Evolutionary conservation across 352 stramenopile genomes (phyloP).

Genomic region (Phytophthora pisi): DNA sequence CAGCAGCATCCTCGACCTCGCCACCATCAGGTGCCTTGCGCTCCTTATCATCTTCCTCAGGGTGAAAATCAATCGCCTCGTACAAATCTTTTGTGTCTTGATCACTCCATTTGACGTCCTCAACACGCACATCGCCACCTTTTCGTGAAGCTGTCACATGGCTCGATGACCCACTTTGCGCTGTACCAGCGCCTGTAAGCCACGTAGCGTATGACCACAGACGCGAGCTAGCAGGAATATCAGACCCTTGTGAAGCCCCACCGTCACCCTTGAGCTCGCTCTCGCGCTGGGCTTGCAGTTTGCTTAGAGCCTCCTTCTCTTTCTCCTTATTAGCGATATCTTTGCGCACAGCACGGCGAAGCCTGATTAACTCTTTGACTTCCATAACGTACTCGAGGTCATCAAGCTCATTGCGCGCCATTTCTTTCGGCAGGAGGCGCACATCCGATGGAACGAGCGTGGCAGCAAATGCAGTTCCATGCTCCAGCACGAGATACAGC

Average conservation of each 20-base stretch:
- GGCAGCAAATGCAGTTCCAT: conserved; percentile 36
- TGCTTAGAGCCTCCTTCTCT: conserved; percentile 38
- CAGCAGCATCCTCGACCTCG: conserved; percentile 28
- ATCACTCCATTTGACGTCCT: conserved; percentile 84
- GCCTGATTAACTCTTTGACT: conserved; percentile 69
- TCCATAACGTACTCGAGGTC: conserved; percentile 75
- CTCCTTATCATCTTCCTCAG: conserved; percentile 40
- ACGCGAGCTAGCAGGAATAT: conserved; percentile 45
- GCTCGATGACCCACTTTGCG: conserved; percentile 16
- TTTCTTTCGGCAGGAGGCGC: conserved; percentile 54
- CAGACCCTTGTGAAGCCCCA: conserved; percentile 14
- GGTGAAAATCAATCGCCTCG: conserved; percentile 83
- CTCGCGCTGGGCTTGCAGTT: conserved; percentile 37
- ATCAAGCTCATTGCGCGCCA: conserved; percentile 52
- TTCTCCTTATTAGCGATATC: conserved; percentile 50
- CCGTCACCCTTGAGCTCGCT: conserved; percentile 12
- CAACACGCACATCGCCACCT: conserved; percentile 28
- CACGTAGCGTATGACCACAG: conserved; percentile 82
- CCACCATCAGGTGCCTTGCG: conserved; percentile 21
- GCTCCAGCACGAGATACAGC: conserved; percentile 52
- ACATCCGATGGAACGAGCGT: conserved; percentile 51
- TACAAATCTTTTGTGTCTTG: conserved; percentile 84
- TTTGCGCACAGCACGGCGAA: conserved; percentile 59
- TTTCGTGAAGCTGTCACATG: background rate
- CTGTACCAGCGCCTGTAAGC: conserved; percentile 45